Base-by-base conservation (phyloP, 305 asterid species). In the Rubia occidens region DNA sequence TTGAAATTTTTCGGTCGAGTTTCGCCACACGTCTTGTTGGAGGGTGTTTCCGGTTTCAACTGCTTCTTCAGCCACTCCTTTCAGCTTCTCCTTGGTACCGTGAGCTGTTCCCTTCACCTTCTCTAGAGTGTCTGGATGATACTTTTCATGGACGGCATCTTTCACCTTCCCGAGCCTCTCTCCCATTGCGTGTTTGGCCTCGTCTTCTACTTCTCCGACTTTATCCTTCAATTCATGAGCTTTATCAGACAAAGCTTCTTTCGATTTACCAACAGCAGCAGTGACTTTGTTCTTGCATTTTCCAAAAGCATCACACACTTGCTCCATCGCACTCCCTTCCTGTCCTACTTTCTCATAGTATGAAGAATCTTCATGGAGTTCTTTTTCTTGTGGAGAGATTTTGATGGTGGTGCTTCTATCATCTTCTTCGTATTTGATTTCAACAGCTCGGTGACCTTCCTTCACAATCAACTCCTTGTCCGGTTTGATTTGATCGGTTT, bases 401-500 rank as follows among this genome's bases (percentile, higher is more conserved):
- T 55, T 49, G 54, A 82, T 78, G 29, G 70, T 78, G 2, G 84
- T 82, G 26, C 68, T 72, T 4, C 71, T 82, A 32, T 69, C 68
- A 11, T 79, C 77, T 55, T 74, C 69, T 24, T 74, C 79, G 49
- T 63, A 82, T 49, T 82, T 81, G 56, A 82, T 84, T 0, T 73
- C 74, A 26, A 82, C 80, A 17, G 70, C 70, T 42, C 84, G 47
- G 67, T 80, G 84, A 5, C 82, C 86, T 44, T 78, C 84, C 66
- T 80, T 78, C 21, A 79, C 75, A 18, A 80, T 68, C 14, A 80
- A 67, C 5, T 76, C 78, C 11, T 73, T 18, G 8, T 18, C 60
- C 0, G 1, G 71, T 3, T 11, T 73, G 66, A 10, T 26, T 18
- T 65, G 40, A 3, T 21, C 67, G 15, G 76, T 32, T 32, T 32